Base-by-base conservation (phyloP, 768 basidiomycete species). In the Kwoniella pini region DNA sequence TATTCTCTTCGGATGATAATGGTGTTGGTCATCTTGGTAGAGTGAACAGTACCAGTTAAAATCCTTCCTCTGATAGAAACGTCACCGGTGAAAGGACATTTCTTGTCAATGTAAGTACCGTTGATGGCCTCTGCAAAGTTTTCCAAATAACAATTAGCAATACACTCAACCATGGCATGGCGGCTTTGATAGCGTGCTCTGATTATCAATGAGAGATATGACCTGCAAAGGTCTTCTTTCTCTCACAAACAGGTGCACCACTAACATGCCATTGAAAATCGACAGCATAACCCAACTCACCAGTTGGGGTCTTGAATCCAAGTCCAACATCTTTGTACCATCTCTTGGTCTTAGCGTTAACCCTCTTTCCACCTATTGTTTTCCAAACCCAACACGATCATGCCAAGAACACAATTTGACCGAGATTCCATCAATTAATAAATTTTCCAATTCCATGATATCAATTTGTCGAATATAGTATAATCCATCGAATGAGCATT, bases 301-400 rank as follows among this genome's bases (percentile, higher is more conserved):
- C 72, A 71, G 87, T 74, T 46, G 96, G 96, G 27, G 93, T 98
- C 85, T 97, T 93, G 83, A 90, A 96, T 45, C 91, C 91, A 60
- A 97, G 83, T 74, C 94, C 94, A 75, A 96, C 89, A 82, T 97
- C 92, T 86, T 97, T 98, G 83, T 90, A 96, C 95, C 96, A 99
- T 80, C 96, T 84, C 85, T 88, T 96, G 69, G 91, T 89, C 85
- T 88, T 96, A 70, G 92, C 91, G 52, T 88, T 84, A 70, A 93
- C 83, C 84, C 95, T 95, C 85, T 91, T 91, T 71, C 88, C 87
- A 75, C 83, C 92, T 90, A 65, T 62, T 27, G 50, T 36, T 51
- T 30, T 54, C n/a, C n/a, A 55, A 19, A 12, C n/a, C 30, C 31
- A 50, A n/a, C 10, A 40, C 40, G n/a, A 42, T 42, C 22, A n/a